Base-by-base conservation (phyloP, 257 asterid genomes). In the Craterostigma plantagineum region DNA sequence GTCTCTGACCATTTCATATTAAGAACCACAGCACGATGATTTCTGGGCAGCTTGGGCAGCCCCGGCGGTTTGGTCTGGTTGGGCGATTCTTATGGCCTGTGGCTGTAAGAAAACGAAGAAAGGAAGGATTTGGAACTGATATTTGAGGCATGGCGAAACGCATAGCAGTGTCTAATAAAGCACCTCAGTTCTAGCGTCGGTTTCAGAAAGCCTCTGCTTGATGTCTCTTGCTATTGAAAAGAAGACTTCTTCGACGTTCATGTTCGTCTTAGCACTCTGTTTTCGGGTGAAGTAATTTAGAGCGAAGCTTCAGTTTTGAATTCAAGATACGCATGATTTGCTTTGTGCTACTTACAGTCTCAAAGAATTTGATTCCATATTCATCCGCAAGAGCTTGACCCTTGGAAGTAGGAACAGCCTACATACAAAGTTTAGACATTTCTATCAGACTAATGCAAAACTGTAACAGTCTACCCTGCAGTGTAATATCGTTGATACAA, bases 331-430 rank as follows among this genome's bases (percentile, higher is more conserved):
- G 37, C 8, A 55, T 10, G 16, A 35, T 47, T 49, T 13, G 39
- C n/a, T 34, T 9, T 11, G 34, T 16, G 45, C 17, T 48, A 59
- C 93, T 71, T 67, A 80, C 86, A 0, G 92, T 75, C 61, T 81
- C 94, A 14, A 77, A 81, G 68, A 81, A 77, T 60, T 70, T 81
- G 62, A 81, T 75, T 46, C 92, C 94, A 50, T 75, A 78, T 54
- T 78, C 90, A 62, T 77, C 94, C 45, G 90, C 92, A n/a, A 77
- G 75, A 44, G 84, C 90, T 60, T 81, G 94, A 46, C 92, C 90
- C 63, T 53, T 70, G 36, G 90, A 63, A 23, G 90, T 67, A 18
- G 94, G 84, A 59, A 81, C 79, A 12, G 90, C 90, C 91, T 77
- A 33, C 38, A 18, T 18, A 59, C n/a, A n/a, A n/a, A 33, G 52